Evolutionary conservation across 495 filamentous ascomycete species (phyloP), one percentile per base, ranked within the genome.

Genomic region (Penicillium psychrofluorescens): DNA sequence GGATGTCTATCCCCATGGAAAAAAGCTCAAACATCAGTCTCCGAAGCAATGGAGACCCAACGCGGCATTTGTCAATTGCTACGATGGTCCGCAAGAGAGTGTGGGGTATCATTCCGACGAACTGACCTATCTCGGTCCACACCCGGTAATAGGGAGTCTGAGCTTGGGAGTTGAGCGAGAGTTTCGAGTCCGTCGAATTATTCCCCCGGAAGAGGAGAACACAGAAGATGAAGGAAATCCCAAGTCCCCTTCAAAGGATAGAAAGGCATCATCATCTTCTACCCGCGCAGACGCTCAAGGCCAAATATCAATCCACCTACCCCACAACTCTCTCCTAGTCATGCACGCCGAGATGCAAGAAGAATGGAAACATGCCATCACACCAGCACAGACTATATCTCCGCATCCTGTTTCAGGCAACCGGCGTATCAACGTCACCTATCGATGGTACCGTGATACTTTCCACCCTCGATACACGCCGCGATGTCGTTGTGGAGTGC

Each of bases 71-170:
- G 90, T 95, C 0, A 98, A 98, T 56, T 91, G 87, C 64, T 98
- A 98, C 56, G 67, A 80, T 47, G 90, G 90, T 0, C 80, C 79
- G 0, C 62, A 74, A 1, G 79, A 98, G 66, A 84, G 71, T 40
- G 90, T 97, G 0, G 91, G 92, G 13, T 98, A 85, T 63, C 92
- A 98, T 55, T 78, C 84, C 10, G 92, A 98, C 51, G 86, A 95
- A 46, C 67, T 95, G 8, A 97, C 92, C 3, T 98, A 96, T 63
- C 74, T 97, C 5, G 92, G 92, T 0, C 92, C 92, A 1, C 78
- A 81, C 39, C 76, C 92, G 11, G 69, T 92, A 5, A 98, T 98
- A 43, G 92, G 90, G 6, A 92, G 87, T 35, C 62, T 98, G 2
- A 94, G 86, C 46, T 72, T 98, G 4, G 92, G 92, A 6, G 92